Conservation (phyloP, 2,329 filamentous ascomycete species). For the Calonectria montana region DNA sequence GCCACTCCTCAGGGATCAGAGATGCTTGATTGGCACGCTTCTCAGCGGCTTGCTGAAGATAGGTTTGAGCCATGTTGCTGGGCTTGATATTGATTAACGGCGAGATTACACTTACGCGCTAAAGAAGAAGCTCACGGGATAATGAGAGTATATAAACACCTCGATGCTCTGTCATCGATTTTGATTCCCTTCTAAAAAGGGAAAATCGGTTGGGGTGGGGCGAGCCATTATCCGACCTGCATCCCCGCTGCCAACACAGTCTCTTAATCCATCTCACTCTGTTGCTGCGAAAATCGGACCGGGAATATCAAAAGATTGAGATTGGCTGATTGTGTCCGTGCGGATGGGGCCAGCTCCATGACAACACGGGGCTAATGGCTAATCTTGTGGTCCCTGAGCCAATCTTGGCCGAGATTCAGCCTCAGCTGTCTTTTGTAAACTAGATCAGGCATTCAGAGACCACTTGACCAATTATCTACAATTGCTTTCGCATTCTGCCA, state of each 20-base stretch:
- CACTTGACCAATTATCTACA: not conserved
- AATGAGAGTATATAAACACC: not conserved
- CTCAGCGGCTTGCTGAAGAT: slow-evolving; percentile 2
- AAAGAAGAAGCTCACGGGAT: not conserved
- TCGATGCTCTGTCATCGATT: not conserved
- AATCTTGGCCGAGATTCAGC: too few relatives aligned
- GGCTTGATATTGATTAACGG: not conserved
- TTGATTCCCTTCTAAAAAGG: not conserved
- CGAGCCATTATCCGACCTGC: not conserved
- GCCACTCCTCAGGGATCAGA: slow-evolving; percentile 16
- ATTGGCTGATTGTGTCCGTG: not conserved
- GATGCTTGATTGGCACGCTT: slow-evolving; percentile 12
- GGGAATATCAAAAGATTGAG: not conserved
- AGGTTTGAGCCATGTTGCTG: not conserved
- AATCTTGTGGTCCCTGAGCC: too few relatives aligned
- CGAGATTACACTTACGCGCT: not conserved
- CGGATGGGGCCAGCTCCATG: not conserved
- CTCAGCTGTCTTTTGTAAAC: too few relatives aligned
- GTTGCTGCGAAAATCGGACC: not conserved
- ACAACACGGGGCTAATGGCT: too few relatives aligned
- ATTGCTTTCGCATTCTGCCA: too few relatives aligned
- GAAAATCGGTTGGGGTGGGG: not conserved
- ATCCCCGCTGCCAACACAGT: not conserved
- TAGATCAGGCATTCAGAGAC: too few relatives aligned
- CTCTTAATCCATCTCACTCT: too few relatives aligned